A percentile compares a stretch with the other conserved stretches of the same genome.
These are phyloP conservation scores for Seiridium cupressi DNA, from an alignment of 2,329 filamentous ascomycete genomes.

Conservation along the genomic window DNA sequence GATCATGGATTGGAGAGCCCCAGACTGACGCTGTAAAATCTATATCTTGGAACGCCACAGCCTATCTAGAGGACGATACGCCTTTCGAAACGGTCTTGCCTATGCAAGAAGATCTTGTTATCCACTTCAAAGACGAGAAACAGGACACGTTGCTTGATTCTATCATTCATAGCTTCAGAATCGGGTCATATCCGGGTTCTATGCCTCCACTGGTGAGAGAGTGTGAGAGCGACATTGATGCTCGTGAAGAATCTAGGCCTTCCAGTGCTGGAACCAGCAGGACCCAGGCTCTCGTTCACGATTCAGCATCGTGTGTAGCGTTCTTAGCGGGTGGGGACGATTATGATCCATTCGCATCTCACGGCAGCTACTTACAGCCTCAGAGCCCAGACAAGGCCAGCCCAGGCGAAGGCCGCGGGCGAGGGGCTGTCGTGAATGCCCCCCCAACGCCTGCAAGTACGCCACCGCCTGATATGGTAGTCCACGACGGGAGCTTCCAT, in stretches of 20 bases:
- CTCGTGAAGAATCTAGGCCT: neutral
- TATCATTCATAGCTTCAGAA: slow-evolving; percentile 45
- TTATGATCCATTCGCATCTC: slow-evolving; percentile 45
- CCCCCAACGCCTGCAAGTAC: slow-evolving; percentile 44
- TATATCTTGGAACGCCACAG: neutral
- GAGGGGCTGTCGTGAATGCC: slow-evolving; percentile 14
- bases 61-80: slow-evolving; percentile 12
- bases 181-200: slow-evolving; percentile 30
- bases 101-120: slow-evolving; percentile 53
- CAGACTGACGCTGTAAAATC: neutral
- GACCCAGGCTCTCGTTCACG: neutral
- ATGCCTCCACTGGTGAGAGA: slow-evolving; percentile 9
- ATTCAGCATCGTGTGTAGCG: neutral
- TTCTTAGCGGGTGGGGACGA: slow-evolving; percentile 28
- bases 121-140: slow-evolving; percentile 48
- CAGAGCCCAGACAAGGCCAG: slow-evolving; percentile 8
- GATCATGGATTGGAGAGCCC: neutral
- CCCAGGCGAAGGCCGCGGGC: neutral
- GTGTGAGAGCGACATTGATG: neutral
- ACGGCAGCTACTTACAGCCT: slow-evolving; percentile 17
- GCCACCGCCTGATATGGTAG: slow-evolving; percentile 30
- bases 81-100: slow-evolving; percentile 46
- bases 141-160: slow-evolving; percentile 41
- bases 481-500: slow-evolving; percentile 38
- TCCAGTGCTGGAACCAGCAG: neutral